Conservation (phyloP, 345 rosid genomes). For the Hibiscus trionum region DNA sequence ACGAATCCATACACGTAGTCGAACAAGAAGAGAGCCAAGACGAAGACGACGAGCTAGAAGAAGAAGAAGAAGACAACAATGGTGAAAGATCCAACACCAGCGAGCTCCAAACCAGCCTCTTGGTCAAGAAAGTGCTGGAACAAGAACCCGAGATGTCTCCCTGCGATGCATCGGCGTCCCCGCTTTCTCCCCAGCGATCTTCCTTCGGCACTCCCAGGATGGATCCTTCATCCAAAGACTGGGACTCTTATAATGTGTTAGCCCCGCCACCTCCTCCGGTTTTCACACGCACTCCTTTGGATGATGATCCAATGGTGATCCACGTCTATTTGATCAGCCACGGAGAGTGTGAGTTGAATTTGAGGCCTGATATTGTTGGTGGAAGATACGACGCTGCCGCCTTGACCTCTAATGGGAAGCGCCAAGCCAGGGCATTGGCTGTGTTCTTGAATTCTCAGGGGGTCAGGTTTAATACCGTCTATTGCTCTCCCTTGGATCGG, state of each 20-base stretch:
- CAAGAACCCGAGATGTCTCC: constrained; percentile 89
- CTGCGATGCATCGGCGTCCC: constrained; percentile 81
- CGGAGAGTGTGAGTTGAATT: constrained; percentile 67
- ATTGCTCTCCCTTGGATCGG: constrained; percentile 73
- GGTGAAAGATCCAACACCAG: constrained; percentile 21
- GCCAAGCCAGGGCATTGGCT: constrained; percentile 90
- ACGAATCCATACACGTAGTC: constrained; percentile 41
- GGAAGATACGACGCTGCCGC: constrained; percentile 67
- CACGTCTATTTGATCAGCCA: constrained; percentile 71
- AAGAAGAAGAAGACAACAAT: constrained; percentile 24
- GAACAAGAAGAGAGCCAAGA: constrained; percentile 36
- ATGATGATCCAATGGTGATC: constrained; percentile 30
- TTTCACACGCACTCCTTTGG: constrained; percentile 33
- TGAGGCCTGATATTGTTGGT: constrained; percentile 71
- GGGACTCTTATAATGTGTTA: constrained; percentile 92
- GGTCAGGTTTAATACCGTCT: constrained; percentile 56
- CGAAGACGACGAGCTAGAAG: constrained; percentile 28
- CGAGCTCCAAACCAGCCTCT: constrained; percentile 25
- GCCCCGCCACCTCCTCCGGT: constrained; percentile 51
- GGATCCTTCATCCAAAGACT: constrained; percentile 79
- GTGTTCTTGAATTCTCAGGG: constrained; percentile 73
- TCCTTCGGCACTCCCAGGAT: constrained; percentile 48
- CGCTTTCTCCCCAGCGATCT: constrained; percentile 82
- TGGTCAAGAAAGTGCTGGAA: constrained; percentile 70
- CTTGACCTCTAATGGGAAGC: constrained; percentile 63